phyloP scores from a whole-genome alignment of 2,329 filamentous ascomycete species.

The Ceratocystis smalleyi region DNA sequence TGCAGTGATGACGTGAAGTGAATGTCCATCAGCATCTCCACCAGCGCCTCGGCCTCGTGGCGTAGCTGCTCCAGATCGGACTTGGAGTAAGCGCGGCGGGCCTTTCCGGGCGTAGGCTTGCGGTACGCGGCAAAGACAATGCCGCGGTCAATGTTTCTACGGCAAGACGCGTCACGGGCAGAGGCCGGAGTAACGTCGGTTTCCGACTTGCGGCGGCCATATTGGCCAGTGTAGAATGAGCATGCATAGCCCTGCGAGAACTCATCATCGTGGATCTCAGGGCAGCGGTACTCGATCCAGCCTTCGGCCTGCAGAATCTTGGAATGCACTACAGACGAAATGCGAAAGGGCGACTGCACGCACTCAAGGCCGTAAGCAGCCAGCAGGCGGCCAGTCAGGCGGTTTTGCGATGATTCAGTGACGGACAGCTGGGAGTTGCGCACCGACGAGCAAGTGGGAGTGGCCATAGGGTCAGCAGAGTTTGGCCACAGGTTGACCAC shows the following conservation, averaged over 20 bases:
- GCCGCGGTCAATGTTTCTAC: constrained; percentile 29
- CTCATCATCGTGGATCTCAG: constrained; percentile 28
- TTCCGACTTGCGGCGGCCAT: constrained; percentile 20
- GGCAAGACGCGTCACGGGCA: background rate
- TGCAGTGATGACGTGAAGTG: constrained; percentile 25
- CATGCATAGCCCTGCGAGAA: constrained; percentile 38
- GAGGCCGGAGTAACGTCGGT: constrained; percentile 16
- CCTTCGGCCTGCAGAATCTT: constrained; percentile 34
- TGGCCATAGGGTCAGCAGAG: constrained; percentile 15
- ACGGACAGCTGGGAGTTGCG: constrained; percentile 3
- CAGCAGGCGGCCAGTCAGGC: constrained; percentile 35
- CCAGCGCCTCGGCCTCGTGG: constrained; percentile 36
- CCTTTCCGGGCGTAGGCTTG: constrained; percentile 28
- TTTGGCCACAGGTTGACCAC: constrained; percentile 43
- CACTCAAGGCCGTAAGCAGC: constrained; percentile 39
- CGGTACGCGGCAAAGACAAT: constrained; percentile 43
- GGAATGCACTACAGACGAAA: constrained; percentile 34
- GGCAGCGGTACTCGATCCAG: constrained; percentile 39
- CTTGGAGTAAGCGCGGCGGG: constrained; percentile 23
- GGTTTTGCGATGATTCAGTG: constrained; percentile 17
- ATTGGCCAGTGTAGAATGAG: constrained; percentile 35
- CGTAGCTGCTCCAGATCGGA: constrained; percentile 33
- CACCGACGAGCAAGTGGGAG: constrained; percentile 1
- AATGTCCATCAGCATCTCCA: constrained; percentile 38
- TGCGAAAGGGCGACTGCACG: constrained; percentile 36